Conservation (phyloP, 169 alveolate species). For the Eimeria necatrix region DNA sequence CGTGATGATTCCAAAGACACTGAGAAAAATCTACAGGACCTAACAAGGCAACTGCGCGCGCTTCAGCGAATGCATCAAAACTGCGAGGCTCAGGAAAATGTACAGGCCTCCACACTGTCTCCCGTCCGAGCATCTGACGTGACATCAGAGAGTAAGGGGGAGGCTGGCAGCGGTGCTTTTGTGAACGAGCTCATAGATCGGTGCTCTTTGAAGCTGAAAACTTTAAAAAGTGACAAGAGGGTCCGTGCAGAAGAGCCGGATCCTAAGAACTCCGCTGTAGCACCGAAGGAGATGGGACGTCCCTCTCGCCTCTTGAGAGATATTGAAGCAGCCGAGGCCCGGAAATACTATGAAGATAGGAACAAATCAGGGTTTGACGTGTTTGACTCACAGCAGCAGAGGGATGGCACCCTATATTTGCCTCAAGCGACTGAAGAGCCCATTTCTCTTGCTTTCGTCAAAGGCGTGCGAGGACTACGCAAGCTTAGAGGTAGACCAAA, state of each 20-base stretch:
- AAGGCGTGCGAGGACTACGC: constrained; percentile 47
- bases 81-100: not conserved
- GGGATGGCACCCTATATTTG: constrained; percentile 28
- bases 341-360: not conserved
- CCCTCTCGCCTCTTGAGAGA: constrained; percentile 46
- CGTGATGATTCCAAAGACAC: not conserved
- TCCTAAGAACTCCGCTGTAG: constrained; percentile 44
- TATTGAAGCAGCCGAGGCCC: constrained; percentile 51
- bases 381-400: not conserved
- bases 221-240: not conserved
- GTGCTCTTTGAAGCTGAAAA: constrained; percentile 47
- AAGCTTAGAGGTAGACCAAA: constrained; percentile 32
- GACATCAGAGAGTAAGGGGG: not conserved
- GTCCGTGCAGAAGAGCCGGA: constrained; percentile 43
- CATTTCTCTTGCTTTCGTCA: not conserved
- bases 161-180: not conserved
- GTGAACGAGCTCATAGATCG: constrained; percentile 57
- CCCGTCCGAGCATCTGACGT: not conserved
- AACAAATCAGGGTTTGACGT: not conserved
- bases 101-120: not conserved
- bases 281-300: constrained; percentile 31
- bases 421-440: constrained; percentile 53
- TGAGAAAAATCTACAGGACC: not conserved
- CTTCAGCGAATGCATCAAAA: not conserved
- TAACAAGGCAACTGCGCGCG: not conserved